Evolutionary conservation across 495 filamentous ascomycete genomes (phyloP), one percentile per base, ranked within the genome.

Genomic region (Penicillium malachiteum): DNA sequence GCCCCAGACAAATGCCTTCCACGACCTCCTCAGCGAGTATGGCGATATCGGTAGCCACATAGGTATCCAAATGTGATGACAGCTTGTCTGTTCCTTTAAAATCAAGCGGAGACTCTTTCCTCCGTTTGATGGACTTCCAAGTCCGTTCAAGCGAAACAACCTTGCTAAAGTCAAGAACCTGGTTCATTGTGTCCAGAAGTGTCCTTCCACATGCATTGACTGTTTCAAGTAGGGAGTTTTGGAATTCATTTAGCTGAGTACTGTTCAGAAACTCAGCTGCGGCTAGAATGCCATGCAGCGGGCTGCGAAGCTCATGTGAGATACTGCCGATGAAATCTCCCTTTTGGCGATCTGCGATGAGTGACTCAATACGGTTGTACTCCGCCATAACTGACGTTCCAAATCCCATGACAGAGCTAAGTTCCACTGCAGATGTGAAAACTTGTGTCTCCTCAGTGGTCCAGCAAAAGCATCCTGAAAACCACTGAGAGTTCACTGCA

Each of bases 221-320:
- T 7, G 88, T 91, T 47, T 87, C 80, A 1, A 91, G 75, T 40
- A 90, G 77, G n/a, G 82, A 84, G 30, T 72, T 71, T 63, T 90
- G 86, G 35, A 81, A 81, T 35, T 79, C 71, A 52, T 76, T 75
- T 2, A 76, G 62, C 13, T 73, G 54, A 2, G 75, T 80, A n/a
- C 72, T 71, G 33, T 74, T 68, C 42, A 81, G 55, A 52, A 95
- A 85, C 62, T 94, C 89, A 1, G 83, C 83, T 42, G 82, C 85
- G 0, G 86, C 87, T 3, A 91, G 65, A 42, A 91, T 89, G 0
- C 89, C 89, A 58, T 92, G 88, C 7, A 95, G 70, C 1, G 90
- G 90, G 14, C 83, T 88, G 5, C 90, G 80, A 13, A 94, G 74
- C 63, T 95, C 90, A 63, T 95, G 90, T 47, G 85, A 89, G 13